Conservation (phyloP, 2,329 filamentous ascomycete genomes). For the Volutella citrinella region DNA sequence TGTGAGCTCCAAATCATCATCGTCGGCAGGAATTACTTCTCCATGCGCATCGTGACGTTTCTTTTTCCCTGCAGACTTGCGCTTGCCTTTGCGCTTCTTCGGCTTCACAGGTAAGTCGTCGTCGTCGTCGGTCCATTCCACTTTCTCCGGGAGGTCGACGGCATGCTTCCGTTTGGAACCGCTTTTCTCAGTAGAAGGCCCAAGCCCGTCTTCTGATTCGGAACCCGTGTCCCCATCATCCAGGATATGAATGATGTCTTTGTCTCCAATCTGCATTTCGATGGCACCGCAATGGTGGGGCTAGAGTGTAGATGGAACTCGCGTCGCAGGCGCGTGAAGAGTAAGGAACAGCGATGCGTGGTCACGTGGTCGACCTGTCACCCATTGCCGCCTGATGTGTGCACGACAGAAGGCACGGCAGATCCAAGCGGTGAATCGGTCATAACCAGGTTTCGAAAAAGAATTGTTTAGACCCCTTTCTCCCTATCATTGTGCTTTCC, state of each 20-base stretch:
- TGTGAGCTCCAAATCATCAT: conserved; percentile 47
- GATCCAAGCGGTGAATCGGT: too few species aligned
- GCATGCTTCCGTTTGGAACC: conserved; percentile 37
- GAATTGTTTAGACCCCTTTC: too few species aligned
- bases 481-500: too few species aligned
- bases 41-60: conserved; percentile 29
- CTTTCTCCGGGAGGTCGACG: conserved; percentile 38
- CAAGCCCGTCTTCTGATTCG: conserved; percentile 12
- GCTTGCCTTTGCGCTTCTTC: conserved; percentile 36
- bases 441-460: too few species aligned
- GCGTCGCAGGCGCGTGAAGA: neutral
- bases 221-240: conserved; percentile 23
- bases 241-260: conserved; percentile 24
- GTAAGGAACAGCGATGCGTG: neutral
- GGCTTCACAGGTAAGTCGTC: conserved; percentile 56
- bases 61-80: conserved; percentile 28
- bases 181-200: conserved; percentile 5
- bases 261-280: conserved; percentile 14
- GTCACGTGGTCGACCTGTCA: too few species aligned
- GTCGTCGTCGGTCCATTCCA: conserved; percentile 58
- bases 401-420: too few species aligned
- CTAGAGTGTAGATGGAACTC: neutral
- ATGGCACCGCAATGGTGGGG: too few species aligned
- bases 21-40: too few species aligned
- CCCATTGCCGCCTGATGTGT: too few species aligned